Evolutionary conservation across 2,329 filamentous ascomycete genomes (phyloP).

Genomic region (Magnaporthiopsis rhizophila): DNA sequence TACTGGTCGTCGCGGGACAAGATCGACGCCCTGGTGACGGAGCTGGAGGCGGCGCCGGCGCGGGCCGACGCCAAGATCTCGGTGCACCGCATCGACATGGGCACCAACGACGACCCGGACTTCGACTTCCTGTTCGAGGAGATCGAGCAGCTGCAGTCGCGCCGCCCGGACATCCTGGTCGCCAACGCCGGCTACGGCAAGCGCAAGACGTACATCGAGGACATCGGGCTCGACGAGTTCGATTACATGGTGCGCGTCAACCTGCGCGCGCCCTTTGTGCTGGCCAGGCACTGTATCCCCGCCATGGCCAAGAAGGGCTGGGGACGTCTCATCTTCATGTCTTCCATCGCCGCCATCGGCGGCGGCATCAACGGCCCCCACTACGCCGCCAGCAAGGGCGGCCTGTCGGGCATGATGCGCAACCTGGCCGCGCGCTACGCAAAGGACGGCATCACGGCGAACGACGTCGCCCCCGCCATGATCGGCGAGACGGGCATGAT

Average conservation of each 20-base stretch:
- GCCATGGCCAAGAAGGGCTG: conserved; percentile 52
- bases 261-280: conserved; percentile 52
- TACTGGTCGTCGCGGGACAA: conserved; percentile 21
- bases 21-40: conserved; percentile 19
- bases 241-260: conserved; percentile 56
- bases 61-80: conserved; percentile 31
- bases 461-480: conserved; percentile 63
- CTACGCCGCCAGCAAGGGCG: conserved; percentile 54
- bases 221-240: conserved; percentile 57
- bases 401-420: conserved; percentile 56
- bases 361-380: conserved; percentile 57
- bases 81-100: conserved; percentile 48
- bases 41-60: conserved; percentile 15
- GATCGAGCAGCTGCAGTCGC: conserved; percentile 40
- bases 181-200: conserved; percentile 61
- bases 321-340: conserved; percentile 44
- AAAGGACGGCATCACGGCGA: conserved; percentile 54
- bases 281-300: conserved; percentile 51
- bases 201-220: conserved; percentile 45
- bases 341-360: conserved; percentile 54
- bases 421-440: conserved; percentile 54
- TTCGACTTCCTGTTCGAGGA: conserved; percentile 44
- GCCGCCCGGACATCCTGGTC: conserved; percentile 50
- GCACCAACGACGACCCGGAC: conserved; percentile 32
- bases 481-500: conserved; percentile 59